Evolutionary conservation across 345 rosid species (phyloP), one percentile per base, ranked within the genome.

Genomic region (Eucalyptus pumila): DNA sequence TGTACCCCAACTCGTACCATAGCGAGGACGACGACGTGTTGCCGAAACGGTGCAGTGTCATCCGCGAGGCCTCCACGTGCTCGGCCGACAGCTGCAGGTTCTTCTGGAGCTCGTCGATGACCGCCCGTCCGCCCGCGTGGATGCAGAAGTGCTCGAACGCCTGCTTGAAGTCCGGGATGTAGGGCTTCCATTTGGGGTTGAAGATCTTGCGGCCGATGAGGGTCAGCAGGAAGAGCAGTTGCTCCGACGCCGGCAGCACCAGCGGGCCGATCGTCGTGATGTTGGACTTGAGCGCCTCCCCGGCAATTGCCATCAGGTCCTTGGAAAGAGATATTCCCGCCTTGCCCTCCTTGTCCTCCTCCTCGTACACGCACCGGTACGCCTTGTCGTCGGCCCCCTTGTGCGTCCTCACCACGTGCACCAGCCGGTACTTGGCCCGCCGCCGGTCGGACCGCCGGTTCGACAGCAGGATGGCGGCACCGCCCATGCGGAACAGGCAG

Each of bases 141-240:
- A 97, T 95, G 90, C 99, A 96, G 83, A 96, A 97, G 88, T 97
- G 99, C 91, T 97, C 99, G 62, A 97, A 96, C 3, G 97, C 99
- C 58, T 93, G 93, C 87, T 95, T 96, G 94, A 97, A 97, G 90
- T 97, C 96, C 1, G 99, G 99, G 58, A 96, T 93, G 86, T 96
- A 96, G 6, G 98, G 96, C 89, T 95, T 96, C 96, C 92, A 92
- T 87, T 94, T 96, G 4, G 93, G 93, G 92, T 93, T 93, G 54
- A 93, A 94, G 88, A 96, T 92, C 92, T 95, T 95, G 27, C 97
- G 94, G 14, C 96, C 97, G 19, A 95, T 93, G 42, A 96, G 92
- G 11, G 95, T 93, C 2, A 90, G 24, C 49, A 96, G 93, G 89
- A 94, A 96, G 27, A 95, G 94, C 32, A 96, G 91, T n/a, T 96